phyloP scores from a whole-genome alignment of 2,329 filamentous ascomycete species.

The Alternaria sp. region DNA sequence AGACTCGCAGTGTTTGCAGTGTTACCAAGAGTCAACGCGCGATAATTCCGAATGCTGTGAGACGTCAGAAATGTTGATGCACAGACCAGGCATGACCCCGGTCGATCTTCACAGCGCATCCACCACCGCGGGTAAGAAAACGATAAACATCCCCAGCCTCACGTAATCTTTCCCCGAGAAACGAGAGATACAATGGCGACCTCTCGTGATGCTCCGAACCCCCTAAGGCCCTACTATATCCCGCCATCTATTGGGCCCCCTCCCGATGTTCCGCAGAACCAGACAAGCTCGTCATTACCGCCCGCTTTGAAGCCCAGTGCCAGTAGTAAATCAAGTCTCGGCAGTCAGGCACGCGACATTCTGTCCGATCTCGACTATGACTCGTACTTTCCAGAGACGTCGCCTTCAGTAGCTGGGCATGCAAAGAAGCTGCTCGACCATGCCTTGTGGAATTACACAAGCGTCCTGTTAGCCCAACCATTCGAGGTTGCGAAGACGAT shows the following conservation, averaged over 20 bases:
- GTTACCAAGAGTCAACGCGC: constrained; percentile 8
- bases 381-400: constrained; percentile 80
- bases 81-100: constrained; percentile 11
- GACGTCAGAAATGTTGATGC: constrained; percentile 24
- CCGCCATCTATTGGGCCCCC: constrained; percentile 72
- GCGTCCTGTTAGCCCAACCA: constrained; percentile 87
- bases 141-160: constrained; percentile 13
- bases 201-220: constrained; percentile 63
- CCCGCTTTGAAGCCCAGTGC: constrained; percentile 45
- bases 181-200: constrained; percentile 48
- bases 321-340: constrained; percentile 61
- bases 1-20: constrained; percentile 7
- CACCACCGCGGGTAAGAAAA: constrained; percentile 16
- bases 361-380: constrained; percentile 92
- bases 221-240: constrained; percentile 75
- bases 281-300: constrained; percentile 37
- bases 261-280: constrained; percentile 53
- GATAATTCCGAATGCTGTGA: constrained; percentile 27
- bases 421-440: constrained; percentile 81
- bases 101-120: constrained; percentile 16
- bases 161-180: not conserved
- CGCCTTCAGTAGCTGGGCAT: constrained; percentile 73
- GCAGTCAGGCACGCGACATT: constrained; percentile 78
- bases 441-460: constrained; percentile 90
- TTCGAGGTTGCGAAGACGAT: constrained; percentile 97